phyloP scores from a whole-genome alignment of 73 alveolate genomes.

The Paramecium caudatum region DNA sequence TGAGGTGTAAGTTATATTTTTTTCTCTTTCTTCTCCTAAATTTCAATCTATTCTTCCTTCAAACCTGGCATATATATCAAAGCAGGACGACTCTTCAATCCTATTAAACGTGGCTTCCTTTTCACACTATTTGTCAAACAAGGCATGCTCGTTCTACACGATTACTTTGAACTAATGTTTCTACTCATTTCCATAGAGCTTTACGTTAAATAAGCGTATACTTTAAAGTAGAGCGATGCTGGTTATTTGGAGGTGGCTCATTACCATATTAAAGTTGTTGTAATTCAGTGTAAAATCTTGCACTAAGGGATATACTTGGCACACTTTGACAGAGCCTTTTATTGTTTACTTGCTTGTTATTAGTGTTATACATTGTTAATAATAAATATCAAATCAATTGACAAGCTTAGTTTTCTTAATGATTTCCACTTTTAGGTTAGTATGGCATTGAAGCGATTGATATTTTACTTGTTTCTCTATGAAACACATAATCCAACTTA shows the following conservation, averaged over 20 bases:
- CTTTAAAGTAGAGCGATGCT: constrained; percentile 13
- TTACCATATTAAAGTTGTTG: neutral
- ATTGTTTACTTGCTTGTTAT: too few relatives aligned
- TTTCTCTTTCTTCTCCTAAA: neutral
- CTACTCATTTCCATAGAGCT: constrained; percentile 23
- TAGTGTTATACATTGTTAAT: too few relatives aligned
- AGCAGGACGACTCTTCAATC: neutral
- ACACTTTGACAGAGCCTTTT: too few relatives aligned
- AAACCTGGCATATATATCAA: constrained; percentile 12
- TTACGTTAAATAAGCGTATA: neutral
- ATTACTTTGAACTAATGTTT: constrained; percentile 16
- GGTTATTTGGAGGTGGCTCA: neutral
- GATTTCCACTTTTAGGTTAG: too few relatives aligned
- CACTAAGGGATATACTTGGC: neutral
- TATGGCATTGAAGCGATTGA: too few relatives aligned
- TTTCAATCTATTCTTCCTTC: constrained; percentile 18
- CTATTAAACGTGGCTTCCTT: neutral
- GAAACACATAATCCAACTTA: neutral
- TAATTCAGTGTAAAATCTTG: constrained; percentile 44
- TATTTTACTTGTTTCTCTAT: neutral
- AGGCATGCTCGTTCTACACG: constrained; percentile 20
- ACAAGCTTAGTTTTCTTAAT: too few relatives aligned
- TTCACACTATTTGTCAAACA: neutral
- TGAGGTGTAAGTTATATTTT: constrained; percentile 25
- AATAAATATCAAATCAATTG: too few relatives aligned